Percentiles rank a stretch among this genome's conserved stretches.
Conservation (phyloP, 2,329 filamentous ascomycete genomes). For the Aureobasidium sp. region DNA sequence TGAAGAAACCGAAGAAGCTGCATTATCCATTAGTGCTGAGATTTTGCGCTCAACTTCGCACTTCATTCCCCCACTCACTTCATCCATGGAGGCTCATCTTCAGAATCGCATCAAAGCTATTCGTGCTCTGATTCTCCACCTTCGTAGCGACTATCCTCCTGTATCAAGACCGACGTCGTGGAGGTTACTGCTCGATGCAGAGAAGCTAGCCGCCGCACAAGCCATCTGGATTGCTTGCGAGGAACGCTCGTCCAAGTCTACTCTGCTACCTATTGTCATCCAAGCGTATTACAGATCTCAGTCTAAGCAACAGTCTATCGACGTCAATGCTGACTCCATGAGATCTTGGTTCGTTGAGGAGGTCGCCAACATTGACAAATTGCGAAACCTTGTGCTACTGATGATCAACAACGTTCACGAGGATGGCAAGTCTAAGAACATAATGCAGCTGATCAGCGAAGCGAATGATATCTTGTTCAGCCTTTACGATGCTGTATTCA, state of each 20-base stretch:
- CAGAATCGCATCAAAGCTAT: conserved; percentile 64
- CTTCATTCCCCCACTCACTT: conserved; percentile 60
- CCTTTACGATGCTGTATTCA: conserved; percentile 53
- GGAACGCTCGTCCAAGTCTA: conserved; percentile 28
- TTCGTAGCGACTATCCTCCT: conserved; percentile 55
- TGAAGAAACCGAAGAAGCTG: conserved; percentile 67
- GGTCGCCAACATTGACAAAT: conserved; percentile 41
- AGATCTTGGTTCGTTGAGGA: conserved; percentile 18
- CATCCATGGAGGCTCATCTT: conserved; percentile 75
- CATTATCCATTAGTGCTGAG: conserved; percentile 68
- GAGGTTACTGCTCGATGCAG: conserved; percentile 78
- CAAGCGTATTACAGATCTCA: background rate
- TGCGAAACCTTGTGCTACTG: conserved; percentile 10
- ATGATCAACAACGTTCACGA: conserved; percentile 57
- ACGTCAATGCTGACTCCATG: conserved; percentile 6
- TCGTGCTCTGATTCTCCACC: conserved; percentile 62
- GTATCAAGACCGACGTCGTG: conserved; percentile 64
- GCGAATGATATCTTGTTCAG: conserved; percentile 66
- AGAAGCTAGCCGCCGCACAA: conserved; percentile 75
- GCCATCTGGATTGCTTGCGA: conserved; percentile 78
- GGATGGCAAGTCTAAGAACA: conserved; percentile 50
- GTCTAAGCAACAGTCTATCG: background rate
- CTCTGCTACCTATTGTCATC: conserved; percentile 9
- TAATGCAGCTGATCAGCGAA: conserved; percentile 47
- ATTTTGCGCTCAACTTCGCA: conserved; percentile 70